phyloP scores from a whole-genome alignment of 176 grass and related monocot species.

The Saccharum officinarum region DNA sequence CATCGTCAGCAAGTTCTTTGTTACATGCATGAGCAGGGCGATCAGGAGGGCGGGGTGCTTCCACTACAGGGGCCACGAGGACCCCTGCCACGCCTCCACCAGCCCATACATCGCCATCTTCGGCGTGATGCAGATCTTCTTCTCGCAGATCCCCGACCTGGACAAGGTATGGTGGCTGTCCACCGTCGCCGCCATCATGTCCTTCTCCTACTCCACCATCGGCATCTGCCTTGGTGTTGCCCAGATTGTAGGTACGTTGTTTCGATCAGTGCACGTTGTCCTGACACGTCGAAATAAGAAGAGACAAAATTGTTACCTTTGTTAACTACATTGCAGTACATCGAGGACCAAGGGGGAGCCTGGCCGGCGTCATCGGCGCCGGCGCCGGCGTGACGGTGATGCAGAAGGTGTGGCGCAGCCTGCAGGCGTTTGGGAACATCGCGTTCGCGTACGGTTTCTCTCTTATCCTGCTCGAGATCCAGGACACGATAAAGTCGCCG shows the following conservation, averaged over 20 bases:
- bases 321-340: background rate
- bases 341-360: background rate
- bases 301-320: background rate
- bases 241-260: background rate
- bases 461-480: background rate
- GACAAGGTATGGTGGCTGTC: slow-evolving; percentile 33
- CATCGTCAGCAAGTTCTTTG: background rate
- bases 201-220: slow-evolving; percentile 32
- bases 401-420: background rate
- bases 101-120: slow-evolving; percentile 33
- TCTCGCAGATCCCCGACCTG: slow-evolving; percentile 36
- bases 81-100: slow-evolving; percentile 32
- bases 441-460: background rate
- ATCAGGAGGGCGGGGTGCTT: slow-evolving; percentile 28
- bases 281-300: background rate
- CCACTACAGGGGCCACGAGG: slow-evolving; percentile 13
- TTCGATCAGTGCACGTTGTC: background rate
- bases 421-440: background rate
- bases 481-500: slow-evolving; percentile 69
- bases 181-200: slow-evolving; percentile 27
- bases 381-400: background rate
- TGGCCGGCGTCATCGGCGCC: background rate
- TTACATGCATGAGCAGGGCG: slow-evolving; percentile 6
- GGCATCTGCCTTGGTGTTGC: slow-evolving; percentile 9
- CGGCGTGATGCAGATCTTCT: slow-evolving; percentile 25